These are phyloP conservation scores for Vitis hybrid DNA, from an alignment of 177 flowering plant species.

Conservation along the genomic window DNA sequence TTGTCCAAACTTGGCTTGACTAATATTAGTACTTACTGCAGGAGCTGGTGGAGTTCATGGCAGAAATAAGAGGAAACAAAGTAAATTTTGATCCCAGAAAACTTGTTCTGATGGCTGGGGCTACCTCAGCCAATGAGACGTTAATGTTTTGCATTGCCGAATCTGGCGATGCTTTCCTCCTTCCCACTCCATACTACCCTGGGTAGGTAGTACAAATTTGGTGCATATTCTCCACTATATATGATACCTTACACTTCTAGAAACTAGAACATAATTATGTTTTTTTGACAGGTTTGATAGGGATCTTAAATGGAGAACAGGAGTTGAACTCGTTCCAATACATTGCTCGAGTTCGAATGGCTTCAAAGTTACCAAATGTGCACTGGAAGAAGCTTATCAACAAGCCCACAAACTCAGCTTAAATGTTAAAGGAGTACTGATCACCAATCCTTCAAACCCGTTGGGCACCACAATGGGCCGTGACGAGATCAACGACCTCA, in stretches of 20 bases:
- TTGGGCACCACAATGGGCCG: constrained; percentile 46
- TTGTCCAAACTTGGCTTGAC: too few species aligned
- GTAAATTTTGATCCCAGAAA: too few species aligned
- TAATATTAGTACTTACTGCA: too few species aligned
- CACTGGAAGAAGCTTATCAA: constrained; percentile 47
- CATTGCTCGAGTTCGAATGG: constrained; percentile 44
- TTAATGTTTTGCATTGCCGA: too few species aligned
- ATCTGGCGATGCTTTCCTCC: too few species aligned
- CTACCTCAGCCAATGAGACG: too few species aligned
- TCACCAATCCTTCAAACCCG: constrained; percentile 68
- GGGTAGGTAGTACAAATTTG: too few species aligned
- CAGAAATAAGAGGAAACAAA: too few species aligned
- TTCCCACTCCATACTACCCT: too few species aligned
- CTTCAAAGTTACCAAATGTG: constrained; percentile 40
- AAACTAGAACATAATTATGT: neutral
- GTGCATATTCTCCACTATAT: neutral
- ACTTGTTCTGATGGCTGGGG: too few species aligned
- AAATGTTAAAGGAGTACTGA: constrained; percentile 44
- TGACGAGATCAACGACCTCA: constrained; percentile 40
- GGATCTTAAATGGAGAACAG: constrained; percentile 67
- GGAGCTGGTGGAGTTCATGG: too few species aligned
- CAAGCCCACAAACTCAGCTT: constrained; percentile 33
- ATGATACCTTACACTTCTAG: neutral
- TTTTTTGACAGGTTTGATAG: constrained; percentile 50
- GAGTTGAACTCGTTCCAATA: constrained; percentile 50